Evolutionary conservation across 768 basidiomycete species (phyloP), one percentile per base, ranked within the genome.

Genomic region (Neoboletus magnificus): DNA sequence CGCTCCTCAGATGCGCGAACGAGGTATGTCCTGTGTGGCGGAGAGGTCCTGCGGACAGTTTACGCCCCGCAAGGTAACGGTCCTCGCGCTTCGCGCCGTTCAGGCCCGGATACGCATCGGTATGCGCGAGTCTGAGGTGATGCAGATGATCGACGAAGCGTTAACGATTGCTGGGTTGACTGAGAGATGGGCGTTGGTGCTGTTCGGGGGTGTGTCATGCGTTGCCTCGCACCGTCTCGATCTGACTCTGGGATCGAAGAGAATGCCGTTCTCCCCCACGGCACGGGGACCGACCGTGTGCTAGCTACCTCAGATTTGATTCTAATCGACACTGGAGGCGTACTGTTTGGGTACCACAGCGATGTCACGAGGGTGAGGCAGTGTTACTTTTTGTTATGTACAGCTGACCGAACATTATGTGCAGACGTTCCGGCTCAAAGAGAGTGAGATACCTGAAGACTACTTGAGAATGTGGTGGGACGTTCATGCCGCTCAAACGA

Each of bases 251-350:
- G 42, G 11, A 51, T 25, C 46, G 8, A 67, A 93, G 92, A 88
- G 56, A 89, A 93, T 62, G 92, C 91, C 6, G 91, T 91, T 3
- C 80, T 91, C 23, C 92, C 91, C 4, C 93, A 94, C 67, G 93
- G 91, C 7, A 77, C 79, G 36, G 89, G 90, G 3, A 86, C 85
- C 0, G 87, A 93, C 65, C 80, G 84, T 32, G 62, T 64, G 1
- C 75, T 93, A 13, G 72, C 69, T 1, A 66, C 72, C 50, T 63
- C 75, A 6, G 91, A 95, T 61, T 80, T 90, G 54, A 79, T 85
- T 12, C 76, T 94, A 15, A 85, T 93, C 55, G 92, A 94, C 66
- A 80, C 82, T 49, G 87, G 82, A 10, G 89, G 83, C 1, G 75
- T 76, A 16, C 76, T 93, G 41, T 81, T 88, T 62, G 90, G 86